Evolutionary conservation across 495 filamentous ascomycete species (phyloP), one percentile per base, ranked within the genome.

Genomic region (Margaritispora aquatica): DNA sequence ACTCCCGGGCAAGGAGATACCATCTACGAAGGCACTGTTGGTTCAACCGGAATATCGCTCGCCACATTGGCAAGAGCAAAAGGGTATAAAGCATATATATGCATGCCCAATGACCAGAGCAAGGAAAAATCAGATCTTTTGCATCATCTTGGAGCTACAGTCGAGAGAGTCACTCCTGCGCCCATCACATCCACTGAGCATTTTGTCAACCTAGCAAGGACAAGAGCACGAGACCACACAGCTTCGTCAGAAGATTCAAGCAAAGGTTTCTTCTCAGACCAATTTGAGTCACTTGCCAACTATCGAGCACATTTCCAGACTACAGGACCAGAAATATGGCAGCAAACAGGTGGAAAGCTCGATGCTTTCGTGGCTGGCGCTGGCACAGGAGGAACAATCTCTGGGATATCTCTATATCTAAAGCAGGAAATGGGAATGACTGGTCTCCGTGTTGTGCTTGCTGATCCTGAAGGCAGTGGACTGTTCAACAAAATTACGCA

Each of bases 11-110:
- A 87, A 22, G 93, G 92, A 56, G 95, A 97, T 67, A 91, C 86
- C 21, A 88, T 99, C 65, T 99, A 97, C 74, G 94, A 99, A 75
- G 94, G 95, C 50, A 99, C 95, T 5, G 93, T 96, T 13, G 94
- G 94, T 55, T 92, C 87, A 55, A 96, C 90, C 0, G 92, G 93
- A 4, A 96, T 98, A 60, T 97, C 94, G 2, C 78, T 99, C 21
- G 95, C 95, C 2, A 87, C 88, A 1, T 79, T 99, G 49, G 90
- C 89, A 36, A 80, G 92, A 61, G 93, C 94, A 20, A 83, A 85
- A 63, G 95, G 95, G 19, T 97, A 97, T 70, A 78, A 87, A 41
- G 90, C 92, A 5, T 88, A 97, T 70, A 99, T 99, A 63, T 96
- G 90, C 77, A 96, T 99, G 90, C 95, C 94, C 34, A 83, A 88